These are phyloP conservation scores for Asterophora lycoperdoides DNA, from an alignment of 768 basidiomycete genomes.

Conservation along the genomic window DNA sequence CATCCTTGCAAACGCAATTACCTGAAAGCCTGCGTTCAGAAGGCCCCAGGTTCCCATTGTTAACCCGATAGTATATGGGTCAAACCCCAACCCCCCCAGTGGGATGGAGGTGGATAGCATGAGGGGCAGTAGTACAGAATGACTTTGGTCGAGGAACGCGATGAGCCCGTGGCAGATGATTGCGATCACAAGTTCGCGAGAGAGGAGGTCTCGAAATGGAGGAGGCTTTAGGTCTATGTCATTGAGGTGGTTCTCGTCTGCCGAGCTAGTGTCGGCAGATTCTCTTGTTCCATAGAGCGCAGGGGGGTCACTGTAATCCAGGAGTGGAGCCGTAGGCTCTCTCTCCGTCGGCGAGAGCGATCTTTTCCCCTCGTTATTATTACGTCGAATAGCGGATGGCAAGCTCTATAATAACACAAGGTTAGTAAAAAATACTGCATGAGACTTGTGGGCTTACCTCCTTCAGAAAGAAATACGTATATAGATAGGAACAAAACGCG, in stretches of 20 bases:
- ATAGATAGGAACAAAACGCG: constrained; percentile 14
- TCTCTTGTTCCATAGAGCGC: constrained; percentile 1
- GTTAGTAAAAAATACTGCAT: neutral
- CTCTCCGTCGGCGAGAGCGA: neutral
- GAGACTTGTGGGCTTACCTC: constrained; percentile 20
- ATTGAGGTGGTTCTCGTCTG: constrained; percentile 14
- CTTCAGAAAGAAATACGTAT: constrained; percentile 19
- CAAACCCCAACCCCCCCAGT: constrained; percentile 39
- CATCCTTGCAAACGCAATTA: constrained; percentile 28
- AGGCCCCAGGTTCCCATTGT: constrained; percentile 34
- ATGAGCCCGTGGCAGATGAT: constrained; percentile 36
- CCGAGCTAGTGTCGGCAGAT: constrained; percentile 18
- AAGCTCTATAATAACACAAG: constrained; percentile 15
- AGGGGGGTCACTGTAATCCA: neutral
- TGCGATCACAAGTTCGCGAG: constrained; percentile 34
- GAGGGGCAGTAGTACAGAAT: constrained; percentile 38
- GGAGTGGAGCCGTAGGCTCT: neutral
- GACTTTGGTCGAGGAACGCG: constrained; percentile 38
- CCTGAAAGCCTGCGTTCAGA: constrained; percentile 32
- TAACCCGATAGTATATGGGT: constrained; percentile 40
- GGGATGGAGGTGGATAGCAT: constrained; percentile 41
- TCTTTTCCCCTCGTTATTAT: neutral
- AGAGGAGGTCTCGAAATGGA: constrained; percentile 18
- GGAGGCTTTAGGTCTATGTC: constrained; percentile 18
- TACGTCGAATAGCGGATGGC: constrained; percentile 1